A percentile compares a stretch with the other conserved stretches of the same genome.
Conservation (phyloP, 2,329 filamentous ascomycete species). For the Didymellaceae sp. region DNA sequence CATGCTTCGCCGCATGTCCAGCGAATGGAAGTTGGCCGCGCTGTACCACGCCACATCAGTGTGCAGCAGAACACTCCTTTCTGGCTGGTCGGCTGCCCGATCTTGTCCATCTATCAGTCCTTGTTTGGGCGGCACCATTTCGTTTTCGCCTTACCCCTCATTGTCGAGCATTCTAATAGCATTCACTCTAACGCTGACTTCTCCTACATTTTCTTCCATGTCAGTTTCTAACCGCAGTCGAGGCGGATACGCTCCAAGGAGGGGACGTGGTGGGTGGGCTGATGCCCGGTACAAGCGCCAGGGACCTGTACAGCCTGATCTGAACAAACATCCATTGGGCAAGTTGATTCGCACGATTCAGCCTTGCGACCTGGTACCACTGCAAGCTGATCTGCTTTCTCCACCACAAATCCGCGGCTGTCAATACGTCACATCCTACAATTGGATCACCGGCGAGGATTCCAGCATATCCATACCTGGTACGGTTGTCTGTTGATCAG, state of each 20-base stretch:
- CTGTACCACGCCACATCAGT: constrained; percentile 26
- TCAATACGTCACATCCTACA: constrained; percentile 60
- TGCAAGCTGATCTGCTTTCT: not conserved
- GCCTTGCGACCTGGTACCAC: constrained; percentile 16
- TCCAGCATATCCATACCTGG: constrained; percentile 49
- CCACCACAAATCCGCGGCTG: constrained; percentile 47
- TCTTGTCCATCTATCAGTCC: constrained; percentile 34
- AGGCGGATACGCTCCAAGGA: constrained; percentile 34
- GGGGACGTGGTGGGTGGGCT: constrained; percentile 25
- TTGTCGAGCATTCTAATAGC: not conserved
- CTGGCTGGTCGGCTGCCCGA: constrained; percentile 30
- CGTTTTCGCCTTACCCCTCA: constrained; percentile 2
- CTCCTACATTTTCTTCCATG: not conserved
- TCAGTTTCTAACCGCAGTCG: constrained; percentile 17
- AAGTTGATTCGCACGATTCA: constrained; percentile 30
- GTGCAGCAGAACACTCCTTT: constrained; percentile 23
- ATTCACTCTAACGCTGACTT: not conserved
- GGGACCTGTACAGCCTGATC: constrained; percentile 27
- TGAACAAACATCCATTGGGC: constrained; percentile 41
- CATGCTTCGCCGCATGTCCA: constrained; percentile 19
- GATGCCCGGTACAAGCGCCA: constrained; percentile 17
- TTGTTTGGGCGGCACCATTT: not conserved
- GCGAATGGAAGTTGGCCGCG: constrained; percentile 23
- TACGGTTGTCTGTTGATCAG: constrained; percentile 10
- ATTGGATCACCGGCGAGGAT: constrained; percentile 52